Conservation (phyloP, 345 rosid species). For the Erodium maritimum region DNA sequence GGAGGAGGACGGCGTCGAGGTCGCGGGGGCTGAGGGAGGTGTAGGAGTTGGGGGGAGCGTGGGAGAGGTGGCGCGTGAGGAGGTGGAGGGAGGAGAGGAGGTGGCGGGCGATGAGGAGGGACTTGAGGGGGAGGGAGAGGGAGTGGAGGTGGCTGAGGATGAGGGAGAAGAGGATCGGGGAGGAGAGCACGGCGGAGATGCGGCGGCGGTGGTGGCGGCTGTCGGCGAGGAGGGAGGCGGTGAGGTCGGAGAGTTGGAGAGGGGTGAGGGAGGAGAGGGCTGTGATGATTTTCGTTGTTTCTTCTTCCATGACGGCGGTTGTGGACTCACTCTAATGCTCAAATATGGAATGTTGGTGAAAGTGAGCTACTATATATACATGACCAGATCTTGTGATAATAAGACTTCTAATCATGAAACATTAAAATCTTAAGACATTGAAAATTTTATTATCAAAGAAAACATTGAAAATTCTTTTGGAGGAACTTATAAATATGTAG, state of each 20-base stretch:
- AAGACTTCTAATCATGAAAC: too few species aligned
- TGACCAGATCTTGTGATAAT: too few species aligned
- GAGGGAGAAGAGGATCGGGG: slow-evolving; percentile 66
- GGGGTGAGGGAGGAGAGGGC: slow-evolving; percentile 56
- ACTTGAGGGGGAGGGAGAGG: slow-evolving; percentile 50
- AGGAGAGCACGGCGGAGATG: slow-evolving; percentile 57
- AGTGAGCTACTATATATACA: too few species aligned
- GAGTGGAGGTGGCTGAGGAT: slow-evolving; percentile 68
- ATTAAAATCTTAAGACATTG: too few species aligned
- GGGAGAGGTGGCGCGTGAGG: slow-evolving; percentile 39
- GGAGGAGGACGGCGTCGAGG: slow-evolving; percentile 64
- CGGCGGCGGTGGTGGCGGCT: slow-evolving; percentile 47
- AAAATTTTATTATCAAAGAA: too few species aligned
- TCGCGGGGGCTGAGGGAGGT: slow-evolving; percentile 42
- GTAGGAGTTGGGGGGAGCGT: slow-evolving; percentile 20
- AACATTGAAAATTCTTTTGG: too few species aligned
- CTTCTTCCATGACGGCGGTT: slow-evolving; percentile 33
- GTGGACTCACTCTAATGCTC: too few species aligned
- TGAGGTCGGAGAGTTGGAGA: slow-evolving; percentile 37
- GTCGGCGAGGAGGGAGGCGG: slow-evolving; percentile 35
- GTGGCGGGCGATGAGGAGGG: slow-evolving; percentile 69
- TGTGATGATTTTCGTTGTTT: slow-evolving; percentile 33
- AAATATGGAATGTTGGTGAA: too few species aligned
- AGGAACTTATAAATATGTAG: too few species aligned
- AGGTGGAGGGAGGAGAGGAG: slow-evolving; percentile 66